Evolutionary conservation across 2,329 filamentous ascomycete species (phyloP), one percentile per base, ranked within the genome.

Genomic region (Trichoderma sp.): DNA sequence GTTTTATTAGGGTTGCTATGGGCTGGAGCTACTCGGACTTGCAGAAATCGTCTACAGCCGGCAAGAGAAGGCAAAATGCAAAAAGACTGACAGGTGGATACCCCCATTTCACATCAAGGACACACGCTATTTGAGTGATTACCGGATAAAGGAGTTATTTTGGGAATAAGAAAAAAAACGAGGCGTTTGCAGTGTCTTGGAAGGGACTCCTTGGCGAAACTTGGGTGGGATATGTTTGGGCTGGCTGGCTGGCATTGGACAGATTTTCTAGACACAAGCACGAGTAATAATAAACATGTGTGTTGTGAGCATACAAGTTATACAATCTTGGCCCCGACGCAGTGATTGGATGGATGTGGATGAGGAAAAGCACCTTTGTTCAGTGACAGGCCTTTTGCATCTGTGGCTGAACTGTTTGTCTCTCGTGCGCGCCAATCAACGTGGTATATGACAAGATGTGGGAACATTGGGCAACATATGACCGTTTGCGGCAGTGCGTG

Each of bases 281-380:
- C 63, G 63, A 66, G 54, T 66, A 66, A 66, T 66, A 66, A 66
- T 66, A 43, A 49, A 66, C 43, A 49, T 24, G 39, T 66, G 52
- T 66, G 52, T 59, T 51, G 54, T 54, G 28, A 55, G 16, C 60
- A 55, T 37, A n/a, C 24, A 54, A 26, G 26, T 5, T 30, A 28
- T 32, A 32, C n/a, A 2, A 34, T 14, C 59, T 21, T 51, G 7
- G 21, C 21, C 18, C 26, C 30, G 5, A 30, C 30, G 14, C 21
- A 51, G 46, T 52, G 59, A 63, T 37, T 26, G 46, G 46, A 18
- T 43, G 24, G 32, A 21, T 43, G 21, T 43, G 24, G 32, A 21
- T 43, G 21, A 32, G 1, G n/a, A 63, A 43, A 43, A 37, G 60
- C 18, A 63, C 49, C 60, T 64, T 64, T 64, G 60, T 55, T 64